Evolutionary conservation across 305 asterid species (phyloP).

Genomic region (Rubia occidens): DNA sequence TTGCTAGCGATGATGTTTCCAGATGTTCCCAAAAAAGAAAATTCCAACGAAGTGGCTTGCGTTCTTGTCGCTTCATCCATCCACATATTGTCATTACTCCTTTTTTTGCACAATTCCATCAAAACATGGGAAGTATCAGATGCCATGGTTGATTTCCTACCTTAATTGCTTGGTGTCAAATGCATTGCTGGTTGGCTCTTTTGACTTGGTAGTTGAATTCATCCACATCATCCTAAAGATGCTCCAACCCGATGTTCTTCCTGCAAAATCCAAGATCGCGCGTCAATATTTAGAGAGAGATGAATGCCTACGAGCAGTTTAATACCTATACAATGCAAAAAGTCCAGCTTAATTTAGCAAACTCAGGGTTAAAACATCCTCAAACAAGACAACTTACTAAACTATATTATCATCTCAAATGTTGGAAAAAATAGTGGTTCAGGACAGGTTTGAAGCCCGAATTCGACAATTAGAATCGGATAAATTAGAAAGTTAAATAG

Average conservation of each 20-base stretch:
- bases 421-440: too few relatives aligned
- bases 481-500: background rate
- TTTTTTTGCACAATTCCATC: slow-evolving; percentile 55
- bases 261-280: slow-evolving; percentile 30
- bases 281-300: background rate
- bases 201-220: too few relatives aligned
- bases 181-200: slow-evolving; percentile 37
- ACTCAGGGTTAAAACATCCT: too few relatives aligned
- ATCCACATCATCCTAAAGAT: slow-evolving; percentile 50
- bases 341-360: too few relatives aligned
- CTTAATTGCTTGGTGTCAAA: too few relatives aligned
- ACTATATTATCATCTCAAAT: too few relatives aligned
- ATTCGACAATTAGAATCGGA: too few relatives aligned
- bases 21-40: slow-evolving; percentile 45
- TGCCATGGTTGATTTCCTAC: too few relatives aligned
- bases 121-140: too few relatives aligned
- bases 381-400: too few relatives aligned
- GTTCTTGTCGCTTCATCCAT: slow-evolving; percentile 78
- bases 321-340: too few relatives aligned
- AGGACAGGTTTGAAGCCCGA: too few relatives aligned
- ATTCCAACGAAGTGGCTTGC: slow-evolving; percentile 44
- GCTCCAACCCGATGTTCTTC: slow-evolving; percentile 64
- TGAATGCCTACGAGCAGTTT: background rate
- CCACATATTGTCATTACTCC: slow-evolving; percentile 61
- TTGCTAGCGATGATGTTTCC: slow-evolving; percentile 43